A percentile compares a stretch with the other conserved stretches of the same genome.
These are phyloP conservation scores for Coemansia sp. DNA, from an alignment of 192 early-diverging fungal species.

Conservation along the genomic window DNA sequence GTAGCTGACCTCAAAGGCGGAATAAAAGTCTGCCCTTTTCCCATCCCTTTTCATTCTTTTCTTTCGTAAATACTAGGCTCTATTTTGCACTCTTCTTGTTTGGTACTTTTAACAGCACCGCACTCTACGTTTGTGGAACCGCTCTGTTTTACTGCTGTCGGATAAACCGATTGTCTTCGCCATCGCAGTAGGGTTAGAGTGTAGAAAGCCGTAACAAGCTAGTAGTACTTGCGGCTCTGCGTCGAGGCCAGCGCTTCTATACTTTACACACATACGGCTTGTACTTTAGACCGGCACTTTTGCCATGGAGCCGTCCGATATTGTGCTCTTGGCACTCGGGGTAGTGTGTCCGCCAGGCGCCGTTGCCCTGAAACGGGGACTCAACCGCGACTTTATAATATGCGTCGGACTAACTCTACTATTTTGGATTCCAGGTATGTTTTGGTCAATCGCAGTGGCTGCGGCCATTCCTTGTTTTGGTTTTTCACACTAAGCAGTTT, in stretches of 20 bases:
- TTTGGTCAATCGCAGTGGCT: constrained; percentile 1
- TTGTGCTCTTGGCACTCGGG: constrained; percentile 43
- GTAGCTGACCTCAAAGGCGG: background rate
- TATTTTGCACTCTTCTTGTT: background rate
- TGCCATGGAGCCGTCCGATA: constrained; percentile 49
- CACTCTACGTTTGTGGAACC: too few species aligned
- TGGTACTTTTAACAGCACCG: too few species aligned
- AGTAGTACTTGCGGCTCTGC: background rate
- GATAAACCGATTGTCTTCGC: too few species aligned
- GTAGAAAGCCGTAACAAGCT: background rate
- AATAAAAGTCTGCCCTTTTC: background rate
- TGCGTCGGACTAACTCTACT: constrained; percentile 68
- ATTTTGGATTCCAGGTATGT: constrained; percentile 67
- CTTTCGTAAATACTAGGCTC: background rate
- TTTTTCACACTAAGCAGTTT: constrained; percentile 1
- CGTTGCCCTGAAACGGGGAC: constrained; percentile 65
- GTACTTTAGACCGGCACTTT: background rate
- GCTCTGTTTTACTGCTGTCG: too few species aligned
- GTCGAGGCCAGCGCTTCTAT: background rate
- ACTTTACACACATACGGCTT: background rate
- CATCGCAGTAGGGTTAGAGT: background rate
- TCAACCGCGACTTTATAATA: constrained; percentile 63
- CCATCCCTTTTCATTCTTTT: background rate
- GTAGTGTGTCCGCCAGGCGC: constrained; percentile 63
- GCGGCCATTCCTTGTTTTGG: too few species aligned